Evolutionary conservation across 2,329 filamentous ascomycete species (phyloP), one percentile per base, ranked within the genome.

Genomic region (Nemania sp.): DNA sequence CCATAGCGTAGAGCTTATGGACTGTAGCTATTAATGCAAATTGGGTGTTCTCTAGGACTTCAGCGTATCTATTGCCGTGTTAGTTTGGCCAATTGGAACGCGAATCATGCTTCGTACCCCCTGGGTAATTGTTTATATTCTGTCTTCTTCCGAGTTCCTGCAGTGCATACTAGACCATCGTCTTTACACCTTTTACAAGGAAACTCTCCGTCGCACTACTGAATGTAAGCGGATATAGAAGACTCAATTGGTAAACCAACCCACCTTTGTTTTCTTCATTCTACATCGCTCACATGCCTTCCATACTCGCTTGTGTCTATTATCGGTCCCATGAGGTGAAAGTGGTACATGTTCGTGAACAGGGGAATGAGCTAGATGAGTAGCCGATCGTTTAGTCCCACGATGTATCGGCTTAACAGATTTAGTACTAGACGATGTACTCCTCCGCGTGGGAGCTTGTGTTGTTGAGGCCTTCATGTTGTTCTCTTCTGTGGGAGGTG

Each of bases 181-280:
- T 90, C 88, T 78, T 89, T 90, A 77, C 88, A 90, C 73, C 88
- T 82, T 79, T 90, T 90, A 78, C 88, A 90, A 10, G 88, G 88
- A 64, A 89, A 89, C 74, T 90, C 88, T 69, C 88, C 88, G 71
- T 90, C 88, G 75, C 88, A 90, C 87, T 89, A 41, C 56, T 57
- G 59, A 64, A 61, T 75, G 73, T 69, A 32, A 73, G 69, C 27
- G 64, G 49, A 24, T 32, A 49, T 43, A 45, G 2, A 2, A 24
- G 5, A 49, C 20, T 54, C 2, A 45, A 15, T 62, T 58, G 59
- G n/a, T 68, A 55, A 26, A 32, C 27, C 68, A 57, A 66, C 69
- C 47, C 79, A 88, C 88, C 87, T 90, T 90, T 62, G 88, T 90
- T 82, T 90, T 90, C 83, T 90, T 90, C 87, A 90, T 90, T 71